Conservation (phyloP, 305 asterid genomes). For the Solanum hybrid region DNA sequence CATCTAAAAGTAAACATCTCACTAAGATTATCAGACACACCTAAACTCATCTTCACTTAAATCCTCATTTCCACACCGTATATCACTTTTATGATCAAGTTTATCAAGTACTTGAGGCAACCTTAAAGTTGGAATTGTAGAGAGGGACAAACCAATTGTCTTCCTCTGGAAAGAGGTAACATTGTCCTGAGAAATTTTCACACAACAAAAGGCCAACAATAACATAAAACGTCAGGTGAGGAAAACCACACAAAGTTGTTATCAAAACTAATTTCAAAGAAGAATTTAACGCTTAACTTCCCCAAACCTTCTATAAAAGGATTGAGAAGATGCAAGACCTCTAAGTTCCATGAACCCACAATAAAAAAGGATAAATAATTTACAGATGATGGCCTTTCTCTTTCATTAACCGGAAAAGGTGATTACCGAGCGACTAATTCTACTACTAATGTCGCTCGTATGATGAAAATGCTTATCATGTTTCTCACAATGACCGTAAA, state of each 20-base stretch:
- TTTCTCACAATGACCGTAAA: no score
- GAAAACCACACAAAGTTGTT: no score
- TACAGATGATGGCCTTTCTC: background rate
- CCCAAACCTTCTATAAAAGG: background rate
- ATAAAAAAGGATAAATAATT: background rate
- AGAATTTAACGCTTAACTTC: background rate
- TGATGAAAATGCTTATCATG: no score
- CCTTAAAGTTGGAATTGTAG: constrained; percentile 67
- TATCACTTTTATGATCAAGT: constrained; percentile 58
- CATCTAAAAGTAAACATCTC: no score
- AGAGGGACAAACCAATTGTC: constrained; percentile 67
- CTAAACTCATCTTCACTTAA: constrained; percentile 70
- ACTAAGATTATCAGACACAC: constrained; percentile 21
- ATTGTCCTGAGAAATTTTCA: constrained; percentile 42
- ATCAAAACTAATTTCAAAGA: background rate
- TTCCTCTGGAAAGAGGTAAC: constrained; percentile 57
- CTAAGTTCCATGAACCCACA: background rate
- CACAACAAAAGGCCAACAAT: background rate
- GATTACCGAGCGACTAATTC: no score
- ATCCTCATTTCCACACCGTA: no score
- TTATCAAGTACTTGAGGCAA: constrained; percentile 83
- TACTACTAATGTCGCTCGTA: no score
- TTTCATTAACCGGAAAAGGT: no score
- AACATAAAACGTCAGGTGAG: no score
- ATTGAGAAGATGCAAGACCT: background rate